Percentiles rank a stretch among this genome's conserved stretches.
Conservation (phyloP, 2,329 filamentous ascomycete species). For the Fusarium nanum region DNA sequence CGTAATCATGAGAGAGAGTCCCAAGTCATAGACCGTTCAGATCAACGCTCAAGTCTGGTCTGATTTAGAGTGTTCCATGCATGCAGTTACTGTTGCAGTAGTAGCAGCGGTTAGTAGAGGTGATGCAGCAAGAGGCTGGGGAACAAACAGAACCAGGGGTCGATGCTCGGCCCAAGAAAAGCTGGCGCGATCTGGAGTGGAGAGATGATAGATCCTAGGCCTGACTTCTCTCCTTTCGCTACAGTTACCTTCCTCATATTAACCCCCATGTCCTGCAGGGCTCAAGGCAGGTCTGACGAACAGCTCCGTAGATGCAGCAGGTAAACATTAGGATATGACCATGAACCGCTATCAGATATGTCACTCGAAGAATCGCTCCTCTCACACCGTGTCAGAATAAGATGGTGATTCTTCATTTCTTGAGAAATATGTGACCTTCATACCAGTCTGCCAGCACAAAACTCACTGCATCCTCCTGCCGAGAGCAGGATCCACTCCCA, state of each 20-base stretch:
- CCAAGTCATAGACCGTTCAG: neutral
- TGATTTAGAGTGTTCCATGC: neutral
- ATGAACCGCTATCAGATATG: conserved; percentile 10
- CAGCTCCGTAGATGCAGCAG: conserved; percentile 13
- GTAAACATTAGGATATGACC: conserved; percentile 19
- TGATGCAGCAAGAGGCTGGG: conserved; percentile 23
- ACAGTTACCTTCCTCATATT: neutral
- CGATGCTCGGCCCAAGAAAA: conserved; percentile 27
- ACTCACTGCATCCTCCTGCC: neutral
- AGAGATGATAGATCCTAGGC: conserved; percentile 41
- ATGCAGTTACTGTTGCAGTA: neutral
- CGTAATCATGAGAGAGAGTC: neutral
- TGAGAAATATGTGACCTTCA: neutral
- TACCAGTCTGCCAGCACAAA: neutral
- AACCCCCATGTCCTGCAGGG: conserved; percentile 39
- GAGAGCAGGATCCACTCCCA: conserved; percentile 8
- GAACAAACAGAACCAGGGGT: conserved; percentile 12
- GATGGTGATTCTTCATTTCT: neutral
- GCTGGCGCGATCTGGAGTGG: conserved; percentile 47
- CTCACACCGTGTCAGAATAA: neutral
- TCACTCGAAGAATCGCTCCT: neutral
- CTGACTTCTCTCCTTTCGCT: conserved; percentile 10
- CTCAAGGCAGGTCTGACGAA: conserved; percentile 14
- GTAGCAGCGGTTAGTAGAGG: neutral
- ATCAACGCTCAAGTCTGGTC: neutral